Conservation (phyloP, 805 yeast genomes). For the Metschnikowia continentalis region DNA sequence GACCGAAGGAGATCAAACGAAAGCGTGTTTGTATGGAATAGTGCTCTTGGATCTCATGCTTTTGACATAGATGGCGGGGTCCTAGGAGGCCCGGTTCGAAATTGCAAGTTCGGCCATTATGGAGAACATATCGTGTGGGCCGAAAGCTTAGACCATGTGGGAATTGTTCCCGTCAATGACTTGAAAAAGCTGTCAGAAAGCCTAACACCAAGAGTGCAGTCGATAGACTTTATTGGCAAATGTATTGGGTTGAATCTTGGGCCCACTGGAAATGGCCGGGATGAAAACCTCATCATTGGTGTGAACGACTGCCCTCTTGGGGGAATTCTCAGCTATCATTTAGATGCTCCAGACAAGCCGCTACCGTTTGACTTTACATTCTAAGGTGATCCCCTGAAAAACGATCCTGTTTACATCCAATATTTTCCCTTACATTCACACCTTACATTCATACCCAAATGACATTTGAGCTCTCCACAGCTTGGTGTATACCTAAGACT, state of each 20-base stretch:
- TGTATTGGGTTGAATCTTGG: constrained; percentile 52
- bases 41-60: constrained; percentile 27
- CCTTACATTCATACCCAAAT: neutral
- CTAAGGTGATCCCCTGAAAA: neutral
- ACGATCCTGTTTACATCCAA: too few species aligned
- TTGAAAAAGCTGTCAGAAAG: constrained; percentile 15
- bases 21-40: constrained; percentile 31
- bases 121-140: constrained; percentile 51
- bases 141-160: constrained; percentile 57
- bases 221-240: constrained; percentile 54
- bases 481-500: too few species aligned
- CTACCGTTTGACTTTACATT: constrained; percentile 40
- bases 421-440: too few species aligned
- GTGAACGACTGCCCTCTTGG: constrained; percentile 54
- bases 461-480: neutral
- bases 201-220: constrained; percentile 32
- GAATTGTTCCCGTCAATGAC: constrained; percentile 40
- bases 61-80: constrained; percentile 14
- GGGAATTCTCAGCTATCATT: constrained; percentile 49
- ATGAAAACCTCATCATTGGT: constrained; percentile 50
- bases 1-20: constrained; percentile 40
- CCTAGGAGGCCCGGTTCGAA: constrained; percentile 49
- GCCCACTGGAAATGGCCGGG: constrained; percentile 38
- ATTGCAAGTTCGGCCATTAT: constrained; percentile 44
- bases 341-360: constrained; percentile 30